A percentile compares a stretch with the other conserved stretches of the same genome.
phyloP scores from a whole-genome alignment of 441 rosid species.

The Arabidopsis hybrid region DNA sequence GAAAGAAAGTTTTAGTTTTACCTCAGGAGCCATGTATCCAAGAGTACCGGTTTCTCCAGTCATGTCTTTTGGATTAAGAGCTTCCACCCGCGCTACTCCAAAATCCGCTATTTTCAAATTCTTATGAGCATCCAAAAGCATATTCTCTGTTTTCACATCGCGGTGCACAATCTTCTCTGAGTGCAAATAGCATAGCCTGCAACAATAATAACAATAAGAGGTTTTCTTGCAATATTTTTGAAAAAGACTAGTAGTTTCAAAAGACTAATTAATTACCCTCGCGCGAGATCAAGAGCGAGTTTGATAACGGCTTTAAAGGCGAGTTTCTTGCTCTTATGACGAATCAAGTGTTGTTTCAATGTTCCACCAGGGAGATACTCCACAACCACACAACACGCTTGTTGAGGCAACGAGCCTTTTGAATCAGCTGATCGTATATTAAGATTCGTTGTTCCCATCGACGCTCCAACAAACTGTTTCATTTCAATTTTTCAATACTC shows the following conservation, averaged over 20 bases:
- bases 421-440: slow-evolving; percentile 62
- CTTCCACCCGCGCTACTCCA: slow-evolving; percentile 96
- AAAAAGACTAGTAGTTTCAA: background rate
- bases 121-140: slow-evolving; percentile 68
- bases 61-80: slow-evolving; percentile 90
- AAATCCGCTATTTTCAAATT: slow-evolving; percentile 90
- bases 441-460: slow-evolving; percentile 87
- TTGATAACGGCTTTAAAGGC: slow-evolving; percentile 73
- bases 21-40: slow-evolving; percentile 99
- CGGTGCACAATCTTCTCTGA: slow-evolving; percentile 89
- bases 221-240: background rate
- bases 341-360: slow-evolving; percentile 69
- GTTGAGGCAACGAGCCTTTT: slow-evolving; percentile 54
- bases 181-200: slow-evolving; percentile 88
- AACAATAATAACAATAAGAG: background rate
- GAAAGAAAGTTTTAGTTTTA: slow-evolving; percentile 33
- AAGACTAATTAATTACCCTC: slow-evolving; percentile 59
- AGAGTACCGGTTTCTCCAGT: slow-evolving; percentile 97
- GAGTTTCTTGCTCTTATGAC: slow-evolving; percentile 75
- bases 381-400: slow-evolving; percentile 87
- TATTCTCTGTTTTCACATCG: slow-evolving; percentile 93
- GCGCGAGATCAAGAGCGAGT: slow-evolving; percentile 83
- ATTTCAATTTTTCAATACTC: background rate
- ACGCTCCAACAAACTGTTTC: slow-evolving; percentile 76
- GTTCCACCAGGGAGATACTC: slow-evolving; percentile 88